Percentiles rank a stretch among this genome's conserved stretches.
These are phyloP conservation scores for Ophiosphaerella korrae DNA, from an alignment of 2,329 filamentous ascomycete genomes.

Conservation along the genomic window DNA sequence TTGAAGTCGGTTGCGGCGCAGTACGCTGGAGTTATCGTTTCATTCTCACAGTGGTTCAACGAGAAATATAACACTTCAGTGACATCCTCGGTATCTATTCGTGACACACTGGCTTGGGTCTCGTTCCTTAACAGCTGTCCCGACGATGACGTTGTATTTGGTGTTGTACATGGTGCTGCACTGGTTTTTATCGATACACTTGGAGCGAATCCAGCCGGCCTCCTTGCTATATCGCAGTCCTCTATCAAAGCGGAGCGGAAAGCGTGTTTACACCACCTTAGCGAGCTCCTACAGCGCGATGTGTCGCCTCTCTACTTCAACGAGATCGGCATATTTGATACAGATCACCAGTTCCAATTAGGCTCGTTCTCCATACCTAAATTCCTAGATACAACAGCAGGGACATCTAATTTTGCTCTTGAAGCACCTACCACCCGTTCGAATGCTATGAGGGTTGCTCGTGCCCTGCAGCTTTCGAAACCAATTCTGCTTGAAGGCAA, in stretches of 20 bases:
- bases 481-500: conserved; percentile 94
- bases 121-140: conserved; percentile 80
- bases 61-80: conserved; percentile 75
- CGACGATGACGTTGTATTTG: conserved; percentile 54
- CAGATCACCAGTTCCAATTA: conserved; percentile 63
- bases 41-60: conserved; percentile 94
- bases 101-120: conserved; percentile 92
- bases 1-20: conserved; percentile 61
- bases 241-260: conserved; percentile 73
- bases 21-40: conserved; percentile 73
- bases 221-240: conserved; percentile 73
- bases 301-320: conserved; percentile 69
- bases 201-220: conserved; percentile 89
- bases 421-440: conserved; percentile 86
- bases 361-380: conserved; percentile 75
- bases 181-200: conserved; percentile 96
- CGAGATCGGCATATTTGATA: conserved; percentile 63
- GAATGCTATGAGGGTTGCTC: conserved; percentile 88
- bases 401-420: conserved; percentile 73
- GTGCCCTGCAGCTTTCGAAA: conserved; percentile 85
- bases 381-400: conserved; percentile 48
- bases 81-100: conserved; percentile 80
- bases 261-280: conserved; percentile 74
- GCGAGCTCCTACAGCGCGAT: conserved; percentile 68
- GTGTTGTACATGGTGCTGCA: conserved; percentile 81